Percentiles rank a stretch among this genome's conserved stretches.
Conservation (phyloP, 352 stramenopile genomes). For the Pythium graminicola region DNA sequence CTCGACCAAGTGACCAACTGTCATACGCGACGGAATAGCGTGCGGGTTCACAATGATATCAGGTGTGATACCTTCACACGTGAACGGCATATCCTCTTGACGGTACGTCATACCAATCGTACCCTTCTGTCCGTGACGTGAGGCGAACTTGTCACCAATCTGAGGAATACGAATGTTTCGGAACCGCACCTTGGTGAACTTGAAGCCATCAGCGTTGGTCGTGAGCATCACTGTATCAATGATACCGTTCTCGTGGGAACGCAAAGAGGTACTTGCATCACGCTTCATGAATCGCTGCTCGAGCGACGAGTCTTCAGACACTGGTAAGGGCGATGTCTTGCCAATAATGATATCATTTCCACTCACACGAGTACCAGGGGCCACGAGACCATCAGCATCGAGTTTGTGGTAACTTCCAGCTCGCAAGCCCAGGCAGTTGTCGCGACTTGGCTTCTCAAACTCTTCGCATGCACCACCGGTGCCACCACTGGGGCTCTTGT, state of each 20-base stretch:
- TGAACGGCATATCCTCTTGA: conserved; percentile 99
- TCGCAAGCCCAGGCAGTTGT: conserved; percentile 93
- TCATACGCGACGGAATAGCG: conserved; percentile 99
- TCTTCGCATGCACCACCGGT: conserved; percentile 75
- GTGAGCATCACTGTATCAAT: conserved; percentile 99
- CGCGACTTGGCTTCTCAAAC: conserved; percentile 95
- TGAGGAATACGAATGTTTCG: conserved; percentile 98
- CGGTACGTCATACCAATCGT: conserved; percentile 99
- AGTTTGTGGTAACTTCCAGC: conserved; percentile 98
- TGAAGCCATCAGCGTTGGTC: conserved; percentile 96
- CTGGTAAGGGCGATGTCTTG: conserved; percentile 93
- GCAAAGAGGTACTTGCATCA: conserved; percentile 95
- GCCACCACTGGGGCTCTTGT: conserved; percentile 75
- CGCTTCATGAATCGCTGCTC: conserved; percentile 93
- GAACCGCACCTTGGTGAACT: conserved; percentile 97
- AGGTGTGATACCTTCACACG: conserved; percentile 96
- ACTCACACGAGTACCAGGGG: conserved; percentile 94
- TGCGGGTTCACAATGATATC: conserved; percentile 99
- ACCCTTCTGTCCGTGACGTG: conserved; percentile 86
- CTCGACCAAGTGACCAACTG: conserved; percentile 99
- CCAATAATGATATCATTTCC: conserved; percentile 99
- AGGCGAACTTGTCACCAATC: conserved; percentile 98
- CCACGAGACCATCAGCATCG: conserved; percentile 96
- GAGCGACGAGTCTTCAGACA: conserved; percentile 70
- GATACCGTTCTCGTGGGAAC: conserved; percentile 97